Percentiles rank a stretch among this genome's conserved stretches.
Conservation (phyloP, 2,329 filamentous ascomycete species). For the Daldinia sp. region DNA sequence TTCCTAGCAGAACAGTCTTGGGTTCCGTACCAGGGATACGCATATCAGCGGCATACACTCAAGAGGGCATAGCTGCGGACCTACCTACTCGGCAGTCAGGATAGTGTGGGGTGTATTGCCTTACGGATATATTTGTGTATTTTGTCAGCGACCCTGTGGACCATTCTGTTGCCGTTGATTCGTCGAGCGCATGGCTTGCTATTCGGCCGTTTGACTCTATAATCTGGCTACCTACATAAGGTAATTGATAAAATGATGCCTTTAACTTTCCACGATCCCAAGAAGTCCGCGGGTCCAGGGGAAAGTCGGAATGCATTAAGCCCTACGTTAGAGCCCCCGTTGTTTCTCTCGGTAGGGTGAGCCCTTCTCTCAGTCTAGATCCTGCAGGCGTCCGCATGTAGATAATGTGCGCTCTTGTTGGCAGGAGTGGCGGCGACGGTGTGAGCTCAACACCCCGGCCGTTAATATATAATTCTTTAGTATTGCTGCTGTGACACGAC, state of each 20-base stretch:
- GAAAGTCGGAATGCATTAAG: constrained; percentile 2
- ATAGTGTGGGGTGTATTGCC: constrained; percentile 5
- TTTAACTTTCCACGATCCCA: not conserved
- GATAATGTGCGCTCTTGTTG: not conserved
- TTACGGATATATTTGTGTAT: constrained; percentile 1
- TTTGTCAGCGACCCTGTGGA: constrained; percentile 12
- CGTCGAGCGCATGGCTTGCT: not conserved
- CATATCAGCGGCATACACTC: not conserved
- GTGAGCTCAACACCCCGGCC: not conserved
- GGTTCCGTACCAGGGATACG: not conserved
- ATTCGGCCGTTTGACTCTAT: not conserved
- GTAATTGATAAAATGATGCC: not conserved
- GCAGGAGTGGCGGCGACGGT: not conserved
- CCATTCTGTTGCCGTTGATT: not conserved
- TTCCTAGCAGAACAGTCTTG: not conserved
- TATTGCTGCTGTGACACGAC: constrained; percentile 19
- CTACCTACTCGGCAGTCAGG: constrained; percentile 8
- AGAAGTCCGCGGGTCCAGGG: not conserved
- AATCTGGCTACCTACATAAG: not conserved
- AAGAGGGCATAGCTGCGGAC: not conserved
- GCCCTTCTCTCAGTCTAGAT: constrained; percentile 12
- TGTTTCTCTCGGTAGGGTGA: not conserved
- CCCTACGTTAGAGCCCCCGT: not conserved
- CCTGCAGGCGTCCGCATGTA: constrained; percentile 10
- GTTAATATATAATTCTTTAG: constrained; percentile 1